phyloP scores from a whole-genome alignment of 306 rosid species.

The Leucaena leucocephala region DNA sequence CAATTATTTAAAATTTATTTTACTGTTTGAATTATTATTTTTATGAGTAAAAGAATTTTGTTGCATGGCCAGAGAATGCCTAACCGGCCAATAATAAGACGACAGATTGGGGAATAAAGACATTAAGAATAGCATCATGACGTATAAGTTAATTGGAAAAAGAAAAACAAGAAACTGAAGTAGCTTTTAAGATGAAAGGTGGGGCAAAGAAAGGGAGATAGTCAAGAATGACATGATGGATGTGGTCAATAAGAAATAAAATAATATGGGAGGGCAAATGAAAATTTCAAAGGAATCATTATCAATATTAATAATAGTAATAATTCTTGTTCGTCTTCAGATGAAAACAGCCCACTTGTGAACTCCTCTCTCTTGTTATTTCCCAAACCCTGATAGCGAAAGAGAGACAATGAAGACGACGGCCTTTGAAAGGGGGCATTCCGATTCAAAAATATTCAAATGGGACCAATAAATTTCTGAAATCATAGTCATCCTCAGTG shows the following conservation, averaged over 20 bases:
- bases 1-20: no score
- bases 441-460: not conserved
- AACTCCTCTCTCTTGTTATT: not conserved
- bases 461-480: not conserved
- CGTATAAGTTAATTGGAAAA: not conserved
- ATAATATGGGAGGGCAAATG: not conserved
- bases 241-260: slow-evolving; percentile 10
- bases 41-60: not conserved
- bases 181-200: not conserved
- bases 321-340: not conserved
- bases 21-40: no score
- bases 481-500: not conserved
- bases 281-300: not conserved
- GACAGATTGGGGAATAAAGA: not conserved
- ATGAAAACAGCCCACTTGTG: slow-evolving; percentile 37
- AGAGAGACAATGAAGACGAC: slow-evolving; percentile 10
- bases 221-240: slow-evolving; percentile 29
- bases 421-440: slow-evolving; percentile 12
- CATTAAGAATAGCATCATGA: not conserved
- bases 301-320: not conserved
- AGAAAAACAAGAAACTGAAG: not conserved
- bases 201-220: not conserved
- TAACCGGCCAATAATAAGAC: not conserved
- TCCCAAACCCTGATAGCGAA: not conserved
- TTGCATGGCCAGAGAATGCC: not conserved